Evolutionary conservation across 768 basidiomycete genomes (phyloP).

Genomic region (Galerina sulciceps): DNA sequence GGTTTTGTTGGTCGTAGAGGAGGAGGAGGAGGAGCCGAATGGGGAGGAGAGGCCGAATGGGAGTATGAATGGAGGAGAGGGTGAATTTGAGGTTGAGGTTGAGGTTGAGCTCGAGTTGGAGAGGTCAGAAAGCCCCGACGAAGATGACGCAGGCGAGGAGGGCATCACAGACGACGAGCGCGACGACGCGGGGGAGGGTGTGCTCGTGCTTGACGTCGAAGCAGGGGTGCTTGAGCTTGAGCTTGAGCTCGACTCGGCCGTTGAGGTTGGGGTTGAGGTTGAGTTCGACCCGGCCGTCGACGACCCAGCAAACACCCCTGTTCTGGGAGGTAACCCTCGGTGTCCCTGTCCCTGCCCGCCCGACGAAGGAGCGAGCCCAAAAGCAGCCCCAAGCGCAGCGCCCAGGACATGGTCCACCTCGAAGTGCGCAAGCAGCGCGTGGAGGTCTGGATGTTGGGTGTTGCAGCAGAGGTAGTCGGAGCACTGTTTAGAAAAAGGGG

Average conservation of each 20-base stretch:
- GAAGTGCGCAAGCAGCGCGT: conserved; percentile 85
- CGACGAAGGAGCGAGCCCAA: no score
- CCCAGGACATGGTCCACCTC: conserved; percentile 89
- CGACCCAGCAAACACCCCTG: not conserved
- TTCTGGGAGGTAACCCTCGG: no score
- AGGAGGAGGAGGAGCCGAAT: not conserved
- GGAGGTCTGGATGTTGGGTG: conserved; percentile 54
- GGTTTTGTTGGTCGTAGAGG: no score
- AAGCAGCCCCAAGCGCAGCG: conserved; percentile 38
- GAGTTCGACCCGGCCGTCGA: conserved; percentile 1
- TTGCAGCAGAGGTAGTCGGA: conserved; percentile 92
- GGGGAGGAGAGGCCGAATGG: not conserved
- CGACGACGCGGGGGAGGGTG: conserved; percentile 24
- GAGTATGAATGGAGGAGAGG: no score
- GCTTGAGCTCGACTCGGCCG: no score
- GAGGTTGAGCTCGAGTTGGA: not conserved
- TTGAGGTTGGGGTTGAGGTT: no score
- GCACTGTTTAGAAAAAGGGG: conserved; percentile 50
- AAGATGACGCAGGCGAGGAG: conserved; percentile 11
- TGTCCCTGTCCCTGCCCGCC: no score
- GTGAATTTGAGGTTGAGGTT: no score
- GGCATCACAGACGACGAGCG: conserved; percentile 5
- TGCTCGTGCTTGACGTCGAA: conserved; percentile 8
- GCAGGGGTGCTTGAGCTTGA: not conserved
- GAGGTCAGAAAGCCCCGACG: not conserved